Conservation (phyloP, 2,329 filamentous ascomycete species). For the Xylogone sp. region DNA sequence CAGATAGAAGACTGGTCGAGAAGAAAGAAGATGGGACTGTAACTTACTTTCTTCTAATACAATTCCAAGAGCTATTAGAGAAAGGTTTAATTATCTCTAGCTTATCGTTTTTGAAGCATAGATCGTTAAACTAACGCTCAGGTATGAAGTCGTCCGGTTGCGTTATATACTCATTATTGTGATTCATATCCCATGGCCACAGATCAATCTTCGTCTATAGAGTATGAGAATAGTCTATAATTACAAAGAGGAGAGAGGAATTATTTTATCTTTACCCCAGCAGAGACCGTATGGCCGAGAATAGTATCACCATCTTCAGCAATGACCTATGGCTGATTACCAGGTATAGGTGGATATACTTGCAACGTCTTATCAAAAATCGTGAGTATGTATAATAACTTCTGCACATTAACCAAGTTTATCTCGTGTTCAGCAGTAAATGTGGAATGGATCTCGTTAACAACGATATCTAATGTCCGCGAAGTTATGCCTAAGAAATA, state of each 20-base stretch:
- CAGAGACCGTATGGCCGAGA: slow-evolving; percentile 4
- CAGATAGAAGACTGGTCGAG: too few relatives aligned
- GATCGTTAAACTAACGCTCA: slow-evolving; percentile 31
- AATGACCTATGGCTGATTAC: not conserved
- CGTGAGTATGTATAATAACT: slow-evolving; percentile 29
- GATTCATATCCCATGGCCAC: too few relatives aligned
- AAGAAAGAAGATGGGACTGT: too few relatives aligned
- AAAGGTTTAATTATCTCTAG: not conserved
- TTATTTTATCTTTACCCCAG: not conserved
- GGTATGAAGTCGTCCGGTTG: slow-evolving; percentile 27
- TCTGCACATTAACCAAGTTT: slow-evolving; percentile 21
- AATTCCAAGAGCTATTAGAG: not conserved
- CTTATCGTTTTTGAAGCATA: not conserved
- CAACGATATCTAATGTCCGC: slow-evolving; percentile 16
- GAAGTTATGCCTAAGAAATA: slow-evolving; percentile 3
- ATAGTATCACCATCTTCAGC: slow-evolving; percentile 3
- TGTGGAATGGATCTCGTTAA: slow-evolving; percentile 25
- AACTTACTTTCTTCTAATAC: slow-evolving; percentile 2
- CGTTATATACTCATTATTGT: too few relatives aligned
- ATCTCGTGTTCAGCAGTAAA: slow-evolving; percentile 28
- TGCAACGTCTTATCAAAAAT: slow-evolving; percentile 31
- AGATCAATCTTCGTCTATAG: too few relatives aligned
- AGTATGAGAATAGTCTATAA: too few relatives aligned
- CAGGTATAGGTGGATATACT: slow-evolving; percentile 29
- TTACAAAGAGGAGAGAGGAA: too few relatives aligned